Base-by-base conservation (phyloP, 345 rosid species). In the Sisymbrium altissimum region DNA sequence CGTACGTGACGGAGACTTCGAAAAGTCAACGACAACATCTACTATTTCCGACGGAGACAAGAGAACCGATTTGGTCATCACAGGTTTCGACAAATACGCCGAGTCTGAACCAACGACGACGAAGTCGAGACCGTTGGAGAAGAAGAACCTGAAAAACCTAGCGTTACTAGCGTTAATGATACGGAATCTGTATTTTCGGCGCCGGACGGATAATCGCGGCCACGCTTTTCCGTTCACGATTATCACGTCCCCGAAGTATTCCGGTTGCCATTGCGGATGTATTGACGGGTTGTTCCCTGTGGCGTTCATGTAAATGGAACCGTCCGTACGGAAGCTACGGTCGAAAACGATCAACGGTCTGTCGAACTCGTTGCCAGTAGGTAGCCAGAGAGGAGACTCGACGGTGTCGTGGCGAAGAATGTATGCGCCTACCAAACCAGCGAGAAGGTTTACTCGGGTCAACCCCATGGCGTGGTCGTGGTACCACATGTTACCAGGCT, bases 201-300 rank as follows among this genome's bases (percentile, higher is more conserved):
- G 96, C 23, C 86, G 85, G 9, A 95, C 99, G 2, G 43, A 52
- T 86, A 87, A 4, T 19, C 76, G 46, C 0, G 99, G 99, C 99
- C 99, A 95, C 0, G 89, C 97, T 72, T 95, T 95, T 3, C 99
- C 99, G 21, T 95, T 95, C 0, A 95, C 99, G 0, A 95, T 73
- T 62, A 92, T 90, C 0, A 72, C 86, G 11, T 89, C 97, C 0
- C 97, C 99, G 32, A 95, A 95, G 40, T 91, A 95, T 56, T 95
- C 99, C 0, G 99, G 97, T 64, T 85, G 97, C 99, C 99, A 92
- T 41, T 95, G 99, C 0, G 97, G 99, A 29, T 95, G 99, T 61
- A 95, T 85, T 0, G 81, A 69, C 5, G 97, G 98, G 36, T 94
- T 91, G 68, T 95, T 87, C 11, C 99, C 99, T 0, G 96, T 89